Evolutionary conservation across 2,329 filamentous ascomycete genomes (phyloP), one percentile per base, ranked within the genome.

Genomic region (Cercospora citrullina): DNA sequence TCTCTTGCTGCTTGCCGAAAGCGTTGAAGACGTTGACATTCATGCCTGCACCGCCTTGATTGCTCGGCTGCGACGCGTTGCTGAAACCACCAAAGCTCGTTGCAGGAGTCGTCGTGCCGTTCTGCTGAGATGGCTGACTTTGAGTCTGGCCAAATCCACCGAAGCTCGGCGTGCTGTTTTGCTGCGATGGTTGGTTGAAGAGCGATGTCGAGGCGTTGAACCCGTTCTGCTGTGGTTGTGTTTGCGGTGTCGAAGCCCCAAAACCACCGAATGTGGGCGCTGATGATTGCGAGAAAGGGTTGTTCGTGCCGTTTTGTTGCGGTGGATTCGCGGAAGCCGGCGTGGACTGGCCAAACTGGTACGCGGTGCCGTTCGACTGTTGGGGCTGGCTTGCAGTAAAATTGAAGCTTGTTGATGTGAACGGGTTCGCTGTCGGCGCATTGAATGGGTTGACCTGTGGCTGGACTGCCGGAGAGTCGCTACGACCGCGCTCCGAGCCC

Each of bases 11-110:
- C 36, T 63, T 31, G 28, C 60, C 60, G 21, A 64, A 61, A 9
- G 28, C 42, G 21, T 39, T 55, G 28, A 67, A 66, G 14, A 48
- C 39, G 60, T 58, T 64, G 60, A n/a, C 66, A n/a, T 55, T 48
- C 39, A 60, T 57, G 57, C 45, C 60, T 45, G 48, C 66, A 28
- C 67, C 58, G 33, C 63, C 68, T 42, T 68, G 63, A 21, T 64
- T 66, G 28, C 28, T 65, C 36, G 68, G 67, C 45, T 66, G 67
- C 55, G 68, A 65, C 45, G 70, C 39, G 58, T 61, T 66, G 59
- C 65, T 61, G 33, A 72, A 72, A 45, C 68, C 69, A 55, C 68
- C 69, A 33, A 72, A 72, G 59, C 65, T 72, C 6, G 68, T 69
- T 45, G 55, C 58, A 16, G 68, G 66, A 33, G 68, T 67, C 12